Conservation (phyloP, 75 land plant species). For the Chamaecyparis obtusa region DNA sequence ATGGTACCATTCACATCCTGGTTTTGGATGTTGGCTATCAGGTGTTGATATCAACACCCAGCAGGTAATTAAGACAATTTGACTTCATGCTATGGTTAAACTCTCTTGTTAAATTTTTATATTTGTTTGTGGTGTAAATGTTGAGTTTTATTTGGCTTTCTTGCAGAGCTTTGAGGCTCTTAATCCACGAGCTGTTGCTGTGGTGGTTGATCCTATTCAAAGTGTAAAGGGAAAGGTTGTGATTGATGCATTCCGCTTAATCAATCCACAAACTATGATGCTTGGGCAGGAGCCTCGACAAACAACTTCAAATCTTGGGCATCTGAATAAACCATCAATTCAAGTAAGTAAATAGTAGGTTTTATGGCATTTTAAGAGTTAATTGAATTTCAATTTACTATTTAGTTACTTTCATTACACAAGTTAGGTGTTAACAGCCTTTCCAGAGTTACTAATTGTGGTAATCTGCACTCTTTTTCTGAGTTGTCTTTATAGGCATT, state of each 20-base stretch:
- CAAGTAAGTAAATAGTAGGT: conserved; percentile 38
- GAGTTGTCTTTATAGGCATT: conserved; percentile 59
- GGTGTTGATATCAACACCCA: conserved; percentile 99
- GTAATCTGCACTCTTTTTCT: neutral
- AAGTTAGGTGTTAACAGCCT: conserved; percentile 28
- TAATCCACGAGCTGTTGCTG: conserved; percentile 97
- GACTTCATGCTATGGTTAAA: neutral
- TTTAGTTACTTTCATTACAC: conserved; percentile 1
- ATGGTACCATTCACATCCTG: conserved; percentile 99
- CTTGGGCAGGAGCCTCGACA: conserved; percentile 98
- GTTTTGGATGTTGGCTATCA: conserved; percentile 99
- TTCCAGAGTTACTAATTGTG: neutral
- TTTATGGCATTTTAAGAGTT: neutral
- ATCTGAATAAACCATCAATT: conserved; percentile 97
- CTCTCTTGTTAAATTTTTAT: neutral
- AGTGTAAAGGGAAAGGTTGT: conserved; percentile 99
- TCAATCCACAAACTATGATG: conserved; percentile 99
- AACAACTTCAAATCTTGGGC: conserved; percentile 96
- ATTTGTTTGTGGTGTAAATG: neutral
- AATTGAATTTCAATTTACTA: neutral
- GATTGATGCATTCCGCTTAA: conserved; percentile 95
- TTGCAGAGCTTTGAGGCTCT: conserved; percentile 97
- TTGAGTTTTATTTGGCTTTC: neutral
- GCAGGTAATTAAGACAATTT: conserved; percentile 54
- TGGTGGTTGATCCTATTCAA: conserved; percentile 96